phyloP scores from a whole-genome alignment of 1,284 basidiomycete species.

The Exobasidium cylindrosporum region DNA sequence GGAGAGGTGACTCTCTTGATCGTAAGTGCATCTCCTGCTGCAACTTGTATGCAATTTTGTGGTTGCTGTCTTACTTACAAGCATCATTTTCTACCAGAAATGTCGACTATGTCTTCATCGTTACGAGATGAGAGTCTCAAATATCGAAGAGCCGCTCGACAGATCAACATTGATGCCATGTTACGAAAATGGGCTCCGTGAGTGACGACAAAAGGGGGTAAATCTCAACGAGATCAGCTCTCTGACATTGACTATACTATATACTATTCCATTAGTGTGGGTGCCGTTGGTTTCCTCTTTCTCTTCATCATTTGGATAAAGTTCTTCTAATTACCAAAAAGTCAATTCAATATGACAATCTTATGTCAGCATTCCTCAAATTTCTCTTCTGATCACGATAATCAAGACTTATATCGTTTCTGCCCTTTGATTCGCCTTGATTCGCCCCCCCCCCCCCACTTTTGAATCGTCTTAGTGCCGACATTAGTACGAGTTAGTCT shows the following conservation, averaged over 20 bases:
- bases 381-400: too few species aligned
- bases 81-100: constrained; percentile 59
- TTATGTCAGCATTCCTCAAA: too few species aligned
- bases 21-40: constrained; percentile 59
- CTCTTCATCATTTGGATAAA: constrained; percentile 88
- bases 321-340: constrained; percentile 61
- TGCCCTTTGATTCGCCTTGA: too few species aligned
- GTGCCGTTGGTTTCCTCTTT: constrained; percentile 57
- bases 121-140: constrained; percentile 94
- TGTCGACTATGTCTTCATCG: constrained; percentile 97
- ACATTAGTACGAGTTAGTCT: too few species aligned
- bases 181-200: constrained; percentile 87
- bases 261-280: constrained; percentile 25
- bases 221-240: neutral
- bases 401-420: too few species aligned
- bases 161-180: constrained; percentile 91
- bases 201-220: neutral
- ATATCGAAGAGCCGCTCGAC: constrained; percentile 90
- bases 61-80: too few species aligned
- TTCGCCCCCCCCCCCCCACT: too few species aligned
- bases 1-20: constrained; percentile 94
- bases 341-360: too few species aligned
- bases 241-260: neutral
- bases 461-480: too few species aligned
- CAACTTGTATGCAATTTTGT: too few species aligned